Evolutionary conservation across 176 grass and related monocot species (phyloP).

Genomic region (Zea mays): Zm-B73-REFERENCE-NAM-5.0 NC_050099.1:83664001-83664500

Average conservation of each 20-base stretch:
- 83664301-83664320: constrained; percentile 77
- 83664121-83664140: constrained; percentile 21
- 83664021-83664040: constrained; percentile 38
- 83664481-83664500: not conserved
- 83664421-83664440: not conserved
- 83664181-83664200: constrained; percentile 54
- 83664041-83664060: constrained; percentile 26
- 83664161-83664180: constrained; percentile 56
- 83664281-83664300: constrained; percentile 73
- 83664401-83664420: constrained; percentile 63
- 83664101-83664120: constrained; percentile 7
- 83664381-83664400: constrained; percentile 45
- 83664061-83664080: constrained; percentile 25
- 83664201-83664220: constrained; percentile 80
- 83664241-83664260: constrained; percentile 53
- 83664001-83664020: constrained; percentile 38
- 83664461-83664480: not conserved
- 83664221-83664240: constrained; percentile 88
- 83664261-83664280: constrained; percentile 50
- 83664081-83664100: constrained; percentile 25
- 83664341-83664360: constrained; percentile 70
- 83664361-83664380: constrained; percentile 37
- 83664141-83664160: constrained; percentile 45
- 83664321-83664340: constrained; percentile 77
- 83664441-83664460: constrained; percentile 47